These are phyloP conservation scores for Chimonanthus salicifolius DNA, from an alignment of 164 flowering plant genomes.

Conservation along the genomic window DNA sequence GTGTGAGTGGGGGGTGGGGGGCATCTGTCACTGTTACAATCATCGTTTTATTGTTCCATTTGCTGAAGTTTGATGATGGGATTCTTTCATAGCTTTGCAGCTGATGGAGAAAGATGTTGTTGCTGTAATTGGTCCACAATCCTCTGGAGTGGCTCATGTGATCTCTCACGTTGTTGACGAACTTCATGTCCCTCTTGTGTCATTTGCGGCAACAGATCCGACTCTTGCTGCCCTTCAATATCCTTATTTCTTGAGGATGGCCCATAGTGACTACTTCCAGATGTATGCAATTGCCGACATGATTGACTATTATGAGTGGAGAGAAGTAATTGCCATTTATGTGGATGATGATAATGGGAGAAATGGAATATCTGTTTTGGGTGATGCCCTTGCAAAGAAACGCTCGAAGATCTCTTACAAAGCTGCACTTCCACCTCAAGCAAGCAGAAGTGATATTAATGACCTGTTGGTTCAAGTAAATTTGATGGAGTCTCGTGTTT, in stretches of 20 bases:
- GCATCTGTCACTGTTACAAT: too few species aligned
- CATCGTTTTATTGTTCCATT: background rate
- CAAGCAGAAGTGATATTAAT: slow-evolving; percentile 31
- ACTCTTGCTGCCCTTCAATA: slow-evolving; percentile 69
- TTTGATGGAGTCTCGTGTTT: slow-evolving; percentile 82
- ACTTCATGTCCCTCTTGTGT: slow-evolving; percentile 76
- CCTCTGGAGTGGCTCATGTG: slow-evolving; percentile 78
- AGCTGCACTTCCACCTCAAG: slow-evolving; percentile 59
- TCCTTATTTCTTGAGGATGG: slow-evolving; percentile 67
- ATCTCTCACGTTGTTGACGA: slow-evolving; percentile 67
- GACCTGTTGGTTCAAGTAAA: slow-evolving; percentile 48
- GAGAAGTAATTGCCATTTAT: slow-evolving; percentile 74
- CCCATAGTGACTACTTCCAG: slow-evolving; percentile 71
- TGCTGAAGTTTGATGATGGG: background rate
- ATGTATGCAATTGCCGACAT: slow-evolving; percentile 81
- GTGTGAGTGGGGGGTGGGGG: too few species aligned
- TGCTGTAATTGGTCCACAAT: slow-evolving; percentile 84
- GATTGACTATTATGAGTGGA: slow-evolving; percentile 62
- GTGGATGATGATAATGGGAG: slow-evolving; percentile 91
- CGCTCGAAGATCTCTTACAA: slow-evolving; percentile 71
- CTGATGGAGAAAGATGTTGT: slow-evolving; percentile 69
- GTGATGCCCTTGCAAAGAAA: slow-evolving; percentile 67
- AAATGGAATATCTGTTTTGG: slow-evolving; percentile 63
- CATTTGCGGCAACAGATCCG: slow-evolving; percentile 88
- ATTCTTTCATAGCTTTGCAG: slow-evolving; percentile 47